A percentile compares a stretch with the other conserved stretches of the same genome.
Evolutionary conservation across 2,329 filamentous ascomycete species (phyloP).

Genomic region (Pseudogymnoascus sp.): DNA sequence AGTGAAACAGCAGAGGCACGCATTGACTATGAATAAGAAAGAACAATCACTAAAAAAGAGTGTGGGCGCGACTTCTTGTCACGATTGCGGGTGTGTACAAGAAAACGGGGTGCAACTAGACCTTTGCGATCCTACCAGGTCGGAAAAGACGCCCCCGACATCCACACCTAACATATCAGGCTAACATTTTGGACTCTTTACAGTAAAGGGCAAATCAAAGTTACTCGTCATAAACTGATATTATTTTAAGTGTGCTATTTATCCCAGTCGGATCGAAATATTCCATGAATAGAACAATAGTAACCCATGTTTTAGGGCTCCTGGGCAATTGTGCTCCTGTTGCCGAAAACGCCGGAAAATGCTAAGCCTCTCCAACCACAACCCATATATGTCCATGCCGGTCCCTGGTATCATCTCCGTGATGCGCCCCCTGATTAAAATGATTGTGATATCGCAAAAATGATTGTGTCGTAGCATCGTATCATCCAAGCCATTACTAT

Average conservation of each 20-base stretch:
- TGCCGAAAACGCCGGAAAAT: neutral
- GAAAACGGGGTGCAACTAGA: conserved; percentile 2
- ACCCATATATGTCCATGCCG: neutral
- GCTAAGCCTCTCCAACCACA: conserved; percentile 2
- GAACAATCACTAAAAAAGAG: conserved; percentile 5
- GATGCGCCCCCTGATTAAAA: conserved; percentile 4
- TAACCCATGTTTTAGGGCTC: neutral
- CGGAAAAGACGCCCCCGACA: neutral
- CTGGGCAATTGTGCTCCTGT: neutral
- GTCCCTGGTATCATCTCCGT: neutral
- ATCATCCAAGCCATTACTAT: neutral
- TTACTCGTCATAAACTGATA: conserved; percentile 4
- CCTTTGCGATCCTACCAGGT: neutral
- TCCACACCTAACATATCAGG: neutral
- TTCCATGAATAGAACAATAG: neutral
- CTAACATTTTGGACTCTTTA: neutral
- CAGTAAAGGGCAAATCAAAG: neutral
- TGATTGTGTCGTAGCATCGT: conserved; percentile 6
- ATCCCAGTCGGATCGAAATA: neutral
- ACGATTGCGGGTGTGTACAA: neutral
- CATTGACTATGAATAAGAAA: conserved; percentile 10
- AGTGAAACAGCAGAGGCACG: conserved; percentile 6
- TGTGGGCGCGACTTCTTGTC: conserved; percentile 3
- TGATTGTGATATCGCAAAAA: conserved; percentile 8
- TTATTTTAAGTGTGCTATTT: conserved; percentile 4